Conservation (phyloP, 768 basidiomycete genomes). For the Trametes punicea region DNA sequence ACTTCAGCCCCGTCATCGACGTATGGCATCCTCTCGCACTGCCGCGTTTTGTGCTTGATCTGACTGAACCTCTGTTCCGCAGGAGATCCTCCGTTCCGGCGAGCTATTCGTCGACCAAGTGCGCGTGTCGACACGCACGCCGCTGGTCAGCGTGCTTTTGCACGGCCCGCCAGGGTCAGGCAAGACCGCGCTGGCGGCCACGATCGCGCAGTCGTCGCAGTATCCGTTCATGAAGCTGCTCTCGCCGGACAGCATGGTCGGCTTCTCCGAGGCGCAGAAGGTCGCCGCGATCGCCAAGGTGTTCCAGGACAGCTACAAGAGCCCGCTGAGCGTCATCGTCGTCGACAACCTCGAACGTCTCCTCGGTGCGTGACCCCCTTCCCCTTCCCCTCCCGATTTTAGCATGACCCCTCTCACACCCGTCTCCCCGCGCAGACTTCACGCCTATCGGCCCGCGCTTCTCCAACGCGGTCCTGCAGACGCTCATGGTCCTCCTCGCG, state of each 20-base stretch:
- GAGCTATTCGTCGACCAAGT: conserved; percentile 93
- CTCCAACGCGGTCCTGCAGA: conserved; percentile 90
- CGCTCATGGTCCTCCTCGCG: conserved; percentile 82
- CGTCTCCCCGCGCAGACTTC: conserved; percentile 91
- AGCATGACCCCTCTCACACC: neutral
- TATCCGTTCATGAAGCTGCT: conserved; percentile 98
- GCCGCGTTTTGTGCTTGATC: neutral
- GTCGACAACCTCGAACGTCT: conserved; percentile 93
- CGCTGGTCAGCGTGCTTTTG: conserved; percentile 85
- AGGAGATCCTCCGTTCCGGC: conserved; percentile 88
- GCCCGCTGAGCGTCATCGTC: conserved; percentile 92
- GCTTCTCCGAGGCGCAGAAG: conserved; percentile 90
- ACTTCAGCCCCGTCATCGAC: conserved; percentile 71
- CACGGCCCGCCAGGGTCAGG: conserved; percentile 90
- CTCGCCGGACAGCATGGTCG: conserved; percentile 96
- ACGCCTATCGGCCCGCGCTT: conserved; percentile 96
- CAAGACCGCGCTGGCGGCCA: conserved; percentile 92
- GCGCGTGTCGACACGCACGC: conserved; percentile 82
- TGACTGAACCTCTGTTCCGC: conserved; percentile 9
- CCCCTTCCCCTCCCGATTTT: neutral
- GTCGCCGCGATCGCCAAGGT: conserved; percentile 88
- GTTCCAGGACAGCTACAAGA: conserved; percentile 95
- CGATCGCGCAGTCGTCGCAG: conserved; percentile 88
- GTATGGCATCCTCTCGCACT: conserved; percentile 48
- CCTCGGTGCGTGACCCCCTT: conserved; percentile 56